Base-by-base conservation (phyloP, 192 early-diverging fungal genomes). In the Jimgerdemannia flammicorona region DNA sequence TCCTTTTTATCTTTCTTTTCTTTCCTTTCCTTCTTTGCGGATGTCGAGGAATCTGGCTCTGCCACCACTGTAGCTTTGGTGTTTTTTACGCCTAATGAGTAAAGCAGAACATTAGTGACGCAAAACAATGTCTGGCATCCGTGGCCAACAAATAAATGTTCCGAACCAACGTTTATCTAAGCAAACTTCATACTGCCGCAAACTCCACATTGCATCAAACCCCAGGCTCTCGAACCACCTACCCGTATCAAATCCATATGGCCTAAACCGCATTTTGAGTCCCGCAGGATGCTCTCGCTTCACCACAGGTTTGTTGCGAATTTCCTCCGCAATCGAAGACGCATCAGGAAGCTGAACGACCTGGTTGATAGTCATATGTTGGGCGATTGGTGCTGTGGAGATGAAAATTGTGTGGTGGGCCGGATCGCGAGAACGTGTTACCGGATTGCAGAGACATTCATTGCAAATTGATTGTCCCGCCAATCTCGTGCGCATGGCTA, bases 211-310 rank as follows among this genome's bases (percentile, higher is more conserved):
- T 59, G 49, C 14, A 6, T 59, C 49, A 10, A 59, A 59, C 8
- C 49, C 49, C 14, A 14, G 6, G 14, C 49, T 14, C 49, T 59
- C 49, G 8, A 6, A 59, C 49, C 49, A 64, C 49, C n/a, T 43
- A 40, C 77, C 66, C 19, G 86, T 82, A 19, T 87, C 82, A n/a
- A 75, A 80, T 54, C 86, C 86, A 41, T 80, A 74, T 63, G 84
- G 78, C 68, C 83, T 78, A 67, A 87, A 87, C 18, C 84, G 79
- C 81, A 83, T 82, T 65, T 85, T 78, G 20, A 87, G 72, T 64
- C 86, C 86, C 43, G 81, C 80, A 17, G 86, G 86, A 14, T 87
- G 86, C 40, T 76, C 72, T 74, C 86, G 74, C 44, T 82, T 80
- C 54, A 77, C 71, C 54, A 81, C 69, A 2, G 86, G 84, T 66